A percentile compares a stretch with the other conserved stretches of the same genome.
Conservation (phyloP, 2,329 filamentous ascomycete species). For the Helotiales sp. region DNA sequence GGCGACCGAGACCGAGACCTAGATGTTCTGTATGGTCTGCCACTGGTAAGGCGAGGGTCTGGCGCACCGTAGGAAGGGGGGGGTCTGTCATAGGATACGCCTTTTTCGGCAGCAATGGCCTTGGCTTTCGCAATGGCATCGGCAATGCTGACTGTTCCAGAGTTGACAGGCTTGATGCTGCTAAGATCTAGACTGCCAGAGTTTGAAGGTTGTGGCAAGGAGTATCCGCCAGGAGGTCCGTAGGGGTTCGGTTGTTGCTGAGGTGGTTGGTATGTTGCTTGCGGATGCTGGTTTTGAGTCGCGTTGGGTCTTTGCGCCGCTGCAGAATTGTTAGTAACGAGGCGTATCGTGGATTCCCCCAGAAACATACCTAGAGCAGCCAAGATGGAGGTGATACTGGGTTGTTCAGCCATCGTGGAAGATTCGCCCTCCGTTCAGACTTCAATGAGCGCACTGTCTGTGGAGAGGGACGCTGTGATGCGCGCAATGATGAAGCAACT, state of each 20-base stretch:
- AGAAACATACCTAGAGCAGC: conserved; percentile 46
- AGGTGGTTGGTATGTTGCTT: conserved; percentile 38
- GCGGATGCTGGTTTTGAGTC: conserved; percentile 45
- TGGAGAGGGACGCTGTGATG: not conserved
- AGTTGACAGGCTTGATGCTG: conserved; percentile 74
- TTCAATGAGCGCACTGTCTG: not conserved
- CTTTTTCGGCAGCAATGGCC: conserved; percentile 78
- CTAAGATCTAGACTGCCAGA: conserved; percentile 80
- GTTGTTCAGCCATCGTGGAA: conserved; percentile 43
- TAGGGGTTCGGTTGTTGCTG: conserved; percentile 45
- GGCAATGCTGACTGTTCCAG: conserved; percentile 78
- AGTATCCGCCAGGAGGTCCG: conserved; percentile 38
- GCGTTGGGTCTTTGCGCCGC: conserved; percentile 50
- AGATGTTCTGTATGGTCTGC: conserved; percentile 61
- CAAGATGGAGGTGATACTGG: conserved; percentile 51
- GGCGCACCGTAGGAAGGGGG: conserved; percentile 37
- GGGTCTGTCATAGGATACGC: conserved; percentile 63
- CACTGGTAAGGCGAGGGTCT: conserved; percentile 47
- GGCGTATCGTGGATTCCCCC: not conserved
- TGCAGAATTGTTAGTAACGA: conserved; percentile 29
- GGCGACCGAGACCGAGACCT: conserved; percentile 71
- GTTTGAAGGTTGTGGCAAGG: conserved; percentile 56
- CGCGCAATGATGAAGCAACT: not conserved
- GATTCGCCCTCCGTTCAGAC: not conserved
- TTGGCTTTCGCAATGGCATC: conserved; percentile 85